Evolutionary conservation across 1,284 basidiomycete species (phyloP).

Genomic region (Pseudozyma pruni): DNA sequence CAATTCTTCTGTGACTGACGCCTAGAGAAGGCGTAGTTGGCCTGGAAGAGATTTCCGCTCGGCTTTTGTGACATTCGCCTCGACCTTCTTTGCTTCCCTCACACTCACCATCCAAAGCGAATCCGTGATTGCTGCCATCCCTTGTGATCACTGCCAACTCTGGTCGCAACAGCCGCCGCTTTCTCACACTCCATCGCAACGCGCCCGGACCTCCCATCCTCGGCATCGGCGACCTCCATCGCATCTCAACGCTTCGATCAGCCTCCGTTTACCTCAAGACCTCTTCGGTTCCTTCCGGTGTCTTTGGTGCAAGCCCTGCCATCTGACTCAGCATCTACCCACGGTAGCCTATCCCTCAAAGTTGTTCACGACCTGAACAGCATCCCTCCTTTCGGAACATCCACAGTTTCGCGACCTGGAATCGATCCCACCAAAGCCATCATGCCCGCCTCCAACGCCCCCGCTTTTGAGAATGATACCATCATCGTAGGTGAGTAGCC

Average conservation of each 20-base stretch:
- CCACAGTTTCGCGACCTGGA: not conserved
- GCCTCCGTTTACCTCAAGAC: too few relatives aligned
- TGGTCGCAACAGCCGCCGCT: not conserved
- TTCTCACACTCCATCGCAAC: not conserved
- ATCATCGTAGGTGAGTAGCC: constrained; percentile 62
- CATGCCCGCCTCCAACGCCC: constrained; percentile 44
- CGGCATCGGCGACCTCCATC: too few relatives aligned
- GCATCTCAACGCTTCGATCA: too few relatives aligned
- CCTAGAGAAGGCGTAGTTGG: too few relatives aligned
- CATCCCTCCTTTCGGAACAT: not conserved
- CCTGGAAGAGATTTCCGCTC: not conserved
- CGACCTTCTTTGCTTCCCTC: not conserved
- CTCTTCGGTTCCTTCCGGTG: too few relatives aligned
- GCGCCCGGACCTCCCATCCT: not conserved
- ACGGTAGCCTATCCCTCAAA: too few relatives aligned
- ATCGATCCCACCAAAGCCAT: constrained; percentile 5
- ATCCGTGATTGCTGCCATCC: constrained; percentile 5
- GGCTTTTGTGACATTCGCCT: constrained; percentile 6
- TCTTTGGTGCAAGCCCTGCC: too few relatives aligned
- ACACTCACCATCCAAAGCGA: not conserved
- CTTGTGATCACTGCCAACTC: not conserved
- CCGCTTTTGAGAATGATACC: constrained; percentile 58
- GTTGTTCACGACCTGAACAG: not conserved
- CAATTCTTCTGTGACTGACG: not conserved
- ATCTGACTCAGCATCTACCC: too few relatives aligned